Base-by-base conservation (phyloP, 2,329 filamentous ascomycete species). In the Stachybotrys elegans region DNA sequence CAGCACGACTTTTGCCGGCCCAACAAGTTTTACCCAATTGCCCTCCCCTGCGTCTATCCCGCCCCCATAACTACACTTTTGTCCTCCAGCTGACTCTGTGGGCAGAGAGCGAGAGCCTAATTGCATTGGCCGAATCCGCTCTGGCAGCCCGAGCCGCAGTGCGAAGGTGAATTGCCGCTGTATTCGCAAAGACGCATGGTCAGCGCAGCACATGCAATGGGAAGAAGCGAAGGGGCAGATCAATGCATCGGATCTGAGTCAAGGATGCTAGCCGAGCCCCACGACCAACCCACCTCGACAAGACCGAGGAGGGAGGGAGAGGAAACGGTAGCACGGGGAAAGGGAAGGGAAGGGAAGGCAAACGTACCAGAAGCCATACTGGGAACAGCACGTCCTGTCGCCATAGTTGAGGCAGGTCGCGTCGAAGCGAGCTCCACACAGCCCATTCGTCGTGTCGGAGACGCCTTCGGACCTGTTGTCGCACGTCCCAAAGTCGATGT, bases 131-230 rank as follows among this genome's bases (percentile, higher is more conserved):
- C 65, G 47, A 57, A 68, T 14, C 48, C 53, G 5, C 43, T 42
- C 46, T 66, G 65, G 43, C 65, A 67, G n/a, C 62, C 63, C 1
- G 40, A 34, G 22, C 58, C 61, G 37, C 65, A 67, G 42, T 67
- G 53, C 12, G 41, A 20, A 13, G 27, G 47, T 13, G 48, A 50
- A 41, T 48, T 59, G 6, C 63, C 62, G 32, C 63, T 65, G 20
- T 16, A 29, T 16, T 21, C 22, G 34, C 11, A 27, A 23, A 13
- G 25, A 25, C 14, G 19, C 47, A 45, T 13, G 54, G 41, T 38
- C 16, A 14, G 13, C 23, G 20, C 19, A n/a, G 14, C 4, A 13
- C 8, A 37, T 19, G 14, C 6, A 13, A 23, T n/a, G n/a, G n/a
- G n/a, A n/a, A n/a, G n/a, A n/a, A n/a, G n/a, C n/a, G n/a, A n/a